These are phyloP conservation scores for Yamadazyma pseudoaaseri DNA, from an alignment of 1,139 yeast species.

Conservation along the genomic window DNA sequence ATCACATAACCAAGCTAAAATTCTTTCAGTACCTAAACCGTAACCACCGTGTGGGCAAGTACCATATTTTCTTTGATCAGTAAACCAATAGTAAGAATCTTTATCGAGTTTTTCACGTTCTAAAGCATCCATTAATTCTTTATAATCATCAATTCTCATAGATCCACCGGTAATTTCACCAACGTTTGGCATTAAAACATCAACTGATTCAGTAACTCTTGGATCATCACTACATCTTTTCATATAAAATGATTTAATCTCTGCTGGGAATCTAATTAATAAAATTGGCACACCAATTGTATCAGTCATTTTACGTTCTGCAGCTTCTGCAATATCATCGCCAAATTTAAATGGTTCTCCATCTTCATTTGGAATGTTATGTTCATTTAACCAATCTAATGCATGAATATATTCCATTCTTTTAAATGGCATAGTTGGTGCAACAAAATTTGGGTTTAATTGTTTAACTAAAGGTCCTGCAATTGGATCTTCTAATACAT, in stretches of 20 bases:
- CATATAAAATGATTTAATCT: slow-evolving; percentile 97
- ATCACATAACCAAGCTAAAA: slow-evolving; percentile 96
- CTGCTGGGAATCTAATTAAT: slow-evolving; percentile 93
- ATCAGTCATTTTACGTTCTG: slow-evolving; percentile 98
- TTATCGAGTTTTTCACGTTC: slow-evolving; percentile 87
- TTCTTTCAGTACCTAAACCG: slow-evolving; percentile 97
- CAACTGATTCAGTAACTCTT: slow-evolving; percentile 96
- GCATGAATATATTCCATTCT: slow-evolving; percentile 92
- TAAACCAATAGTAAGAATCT: slow-evolving; percentile 88
- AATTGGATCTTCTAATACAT: slow-evolving; percentile 83
- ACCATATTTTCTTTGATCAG: slow-evolving; percentile 95
- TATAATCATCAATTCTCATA: slow-evolving; percentile 86
- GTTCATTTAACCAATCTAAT: slow-evolving; percentile 94
- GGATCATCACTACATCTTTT: slow-evolving; percentile 86
- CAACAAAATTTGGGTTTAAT: slow-evolving; percentile 85
- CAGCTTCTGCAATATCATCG: slow-evolving; percentile 99
- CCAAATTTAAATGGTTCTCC: slow-evolving; percentile 92
- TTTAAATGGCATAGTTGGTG: slow-evolving; percentile 84
- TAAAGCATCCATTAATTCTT: slow-evolving; percentile 86
- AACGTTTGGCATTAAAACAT: slow-evolving; percentile 96
- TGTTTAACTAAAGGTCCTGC: slow-evolving; percentile 88
- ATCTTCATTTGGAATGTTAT: slow-evolving; percentile 90
- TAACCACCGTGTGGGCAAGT: slow-evolving; percentile 99
- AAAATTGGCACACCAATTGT: slow-evolving; percentile 88
- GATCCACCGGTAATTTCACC: slow-evolving; percentile 99